Base-by-base conservation (phyloP, 2,329 filamentous ascomycete species). In the Fusarium newnesense region DNA sequence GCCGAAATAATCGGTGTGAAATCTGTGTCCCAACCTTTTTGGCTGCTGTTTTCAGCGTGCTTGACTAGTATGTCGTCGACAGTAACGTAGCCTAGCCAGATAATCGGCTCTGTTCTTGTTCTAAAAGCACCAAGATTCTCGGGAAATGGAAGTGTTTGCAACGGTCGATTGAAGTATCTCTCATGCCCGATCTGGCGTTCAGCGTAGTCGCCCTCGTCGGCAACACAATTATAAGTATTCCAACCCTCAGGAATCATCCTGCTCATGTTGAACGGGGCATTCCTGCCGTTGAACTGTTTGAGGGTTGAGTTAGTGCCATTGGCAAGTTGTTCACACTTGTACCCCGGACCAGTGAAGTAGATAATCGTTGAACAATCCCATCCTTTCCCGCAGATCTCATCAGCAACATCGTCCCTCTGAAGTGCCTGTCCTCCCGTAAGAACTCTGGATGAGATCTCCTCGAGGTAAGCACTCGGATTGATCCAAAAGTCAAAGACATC, bases 361-460 rank as follows among this genome's bases (percentile, higher is more conserved):
- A 75, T 60, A 1, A 58, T 32, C 4, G 72, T 72, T 12, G 71
- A 72, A 19, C 72, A 75, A 19, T 72, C 69, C 66, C 72, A 75
- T 1, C 54, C 72, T 3, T 46, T 7, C 5, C 71, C 69, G 7
- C 71, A 75, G 7, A 74, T 50, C 1, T 74, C 62, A 3, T 60
- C 19, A 2, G 65, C 46, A 0, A 72, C 72, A 15, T 70, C 52
- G 11, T 75, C 64, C 16, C 60, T 59, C 1, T 59, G 58, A 9
- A 72, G 49, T 2, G 70, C 70, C 15, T 56, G 53, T 1, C 70
- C 64, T 6, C 67, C 67, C 8, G 61, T 66, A 4, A 75, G 30
- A 5, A 75, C 72, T 19, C 50, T 62, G 15, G 37, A 43, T 9
- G 71, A 44, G 9, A 75, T 67, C 7, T 60, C 44, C 4, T 18